These are phyloP conservation scores for Neoboletus brunneissimus DNA, from an alignment of 768 basidiomycete genomes.

Conservation along the genomic window DNA sequence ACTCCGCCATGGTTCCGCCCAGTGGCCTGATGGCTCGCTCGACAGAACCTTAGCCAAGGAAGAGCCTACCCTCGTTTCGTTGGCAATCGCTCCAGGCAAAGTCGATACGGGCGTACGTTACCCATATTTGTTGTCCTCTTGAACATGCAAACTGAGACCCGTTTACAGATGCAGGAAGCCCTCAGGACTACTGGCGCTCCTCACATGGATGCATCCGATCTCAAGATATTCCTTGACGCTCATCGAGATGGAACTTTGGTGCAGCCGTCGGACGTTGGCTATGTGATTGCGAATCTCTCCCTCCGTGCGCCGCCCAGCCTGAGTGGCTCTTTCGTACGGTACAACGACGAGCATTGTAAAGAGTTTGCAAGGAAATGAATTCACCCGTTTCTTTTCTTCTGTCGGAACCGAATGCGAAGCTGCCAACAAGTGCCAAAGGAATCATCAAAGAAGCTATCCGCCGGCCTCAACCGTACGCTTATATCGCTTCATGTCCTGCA, in stretches of 20 bases:
- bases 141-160: not conserved
- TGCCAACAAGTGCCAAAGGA: constrained; percentile 3
- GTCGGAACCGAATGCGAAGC: constrained; percentile 20
- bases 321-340: constrained; percentile 77
- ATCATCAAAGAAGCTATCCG: constrained; percentile 14
- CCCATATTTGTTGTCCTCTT: not conserved
- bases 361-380: constrained; percentile 43
- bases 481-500: not conserved
- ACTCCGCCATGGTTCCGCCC: not conserved
- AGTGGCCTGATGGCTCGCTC: constrained; percentile 1
- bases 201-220: constrained; percentile 54
- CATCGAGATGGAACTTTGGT: constrained; percentile 69
- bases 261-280: constrained; percentile 68
- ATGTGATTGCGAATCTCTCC: constrained; percentile 75
- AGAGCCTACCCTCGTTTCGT: constrained; percentile 68
- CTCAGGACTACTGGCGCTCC: constrained; percentile 51
- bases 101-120: constrained; percentile 74
- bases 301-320: constrained; percentile 59
- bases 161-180: constrained; percentile 63
- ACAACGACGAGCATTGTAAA: constrained; percentile 71
- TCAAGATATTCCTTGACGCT: constrained; percentile 55
- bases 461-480: not conserved
- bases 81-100: constrained; percentile 84
- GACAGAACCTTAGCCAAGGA: constrained; percentile 79
- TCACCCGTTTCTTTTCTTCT: constrained; percentile 2